phyloP scores from a whole-genome alignment of 306 rosid species.

The Glycyrrhiza uralensis region DNA sequence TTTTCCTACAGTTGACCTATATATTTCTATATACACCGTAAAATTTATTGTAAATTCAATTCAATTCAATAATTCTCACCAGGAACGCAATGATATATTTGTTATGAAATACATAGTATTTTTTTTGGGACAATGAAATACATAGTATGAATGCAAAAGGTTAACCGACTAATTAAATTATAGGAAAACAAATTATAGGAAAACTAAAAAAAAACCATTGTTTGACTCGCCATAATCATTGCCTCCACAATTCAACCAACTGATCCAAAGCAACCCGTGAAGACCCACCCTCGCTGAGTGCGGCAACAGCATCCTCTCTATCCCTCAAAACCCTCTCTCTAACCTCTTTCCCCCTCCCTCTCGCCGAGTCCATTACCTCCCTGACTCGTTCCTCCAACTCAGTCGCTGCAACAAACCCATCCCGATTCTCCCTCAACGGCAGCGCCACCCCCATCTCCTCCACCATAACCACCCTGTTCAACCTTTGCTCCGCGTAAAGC shows the following conservation, averaged over 20 bases:
- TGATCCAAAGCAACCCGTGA: constrained; percentile 7
- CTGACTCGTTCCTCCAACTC: constrained; percentile 36
- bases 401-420: constrained; percentile 32
- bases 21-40: no score
- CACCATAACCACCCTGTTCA: constrained; percentile 40
- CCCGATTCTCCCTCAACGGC: constrained; percentile 24
- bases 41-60: no score
- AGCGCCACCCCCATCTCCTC: constrained; percentile 44
- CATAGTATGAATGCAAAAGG: not conserved
- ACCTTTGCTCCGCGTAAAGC: constrained; percentile 33
- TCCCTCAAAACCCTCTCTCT: not conserved
- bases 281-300: constrained; percentile 21
- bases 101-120: no score
- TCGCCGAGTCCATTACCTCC: constrained; percentile 18
- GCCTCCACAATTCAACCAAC: constrained; percentile 13
- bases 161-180: not conserved
- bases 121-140: no score
- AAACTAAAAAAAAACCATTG: not conserved
- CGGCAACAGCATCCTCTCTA: not conserved
- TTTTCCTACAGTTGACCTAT: no score
- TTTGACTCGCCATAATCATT: not conserved
- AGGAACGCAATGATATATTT: no score
- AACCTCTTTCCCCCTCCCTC: constrained; percentile 20
- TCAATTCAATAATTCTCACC: no score
- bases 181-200: not conserved